Evolutionary conservation across 1,284 basidiomycete species (phyloP), one percentile per base, ranked within the genome.

Genomic region (Rhodotorula sp.): DNA sequence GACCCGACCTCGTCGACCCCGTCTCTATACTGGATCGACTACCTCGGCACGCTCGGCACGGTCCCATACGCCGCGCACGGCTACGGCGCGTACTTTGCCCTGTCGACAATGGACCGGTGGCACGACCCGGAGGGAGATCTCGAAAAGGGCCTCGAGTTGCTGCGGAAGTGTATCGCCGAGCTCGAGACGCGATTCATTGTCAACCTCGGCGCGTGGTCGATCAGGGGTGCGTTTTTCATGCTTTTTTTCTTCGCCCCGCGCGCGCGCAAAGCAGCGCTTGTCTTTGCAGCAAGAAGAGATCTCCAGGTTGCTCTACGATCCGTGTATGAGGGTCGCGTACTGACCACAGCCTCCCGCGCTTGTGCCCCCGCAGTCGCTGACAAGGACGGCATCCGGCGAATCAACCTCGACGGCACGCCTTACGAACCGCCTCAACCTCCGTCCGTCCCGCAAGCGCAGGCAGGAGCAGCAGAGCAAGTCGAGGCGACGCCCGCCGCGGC

Each of bases 61-160:
- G 91, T 98, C 8, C 94, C 95, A 0, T 99, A 95, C 80, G 95
- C 89, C 12, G 94, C 94, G 0, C 95, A 98, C 80, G 96, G 95
- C 2, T 95, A 98, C 80, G 95, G 93, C 51, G 87, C 89, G 70
- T 95, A 95, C 82, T 95, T 99, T 80, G 89, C 88, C 29, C 83
- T 98, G 77, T 89, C 90, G 86, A 91, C 95, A 78, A 85, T 99
- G 73, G 95, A 99, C 79, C 85, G 90, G 88, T 94, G 81, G 68
- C 93, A 95, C 79, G 85, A 91, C 78, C 93, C 93, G 0, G 88
- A 91, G 67, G 91, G 89, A 60, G 80, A 86, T 1, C 82, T 94
- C 33, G 91, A 93, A 75, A 91, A 96, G 78, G 96, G 92, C 8
- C 81, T 98, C 30, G 91, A 86, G 2, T 87, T 90, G 8, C 83